Evolutionary conservation across 345 rosid species (phyloP), one percentile per base, ranked within the genome.

Genomic region (Dipteronia sinensis): DNA sequence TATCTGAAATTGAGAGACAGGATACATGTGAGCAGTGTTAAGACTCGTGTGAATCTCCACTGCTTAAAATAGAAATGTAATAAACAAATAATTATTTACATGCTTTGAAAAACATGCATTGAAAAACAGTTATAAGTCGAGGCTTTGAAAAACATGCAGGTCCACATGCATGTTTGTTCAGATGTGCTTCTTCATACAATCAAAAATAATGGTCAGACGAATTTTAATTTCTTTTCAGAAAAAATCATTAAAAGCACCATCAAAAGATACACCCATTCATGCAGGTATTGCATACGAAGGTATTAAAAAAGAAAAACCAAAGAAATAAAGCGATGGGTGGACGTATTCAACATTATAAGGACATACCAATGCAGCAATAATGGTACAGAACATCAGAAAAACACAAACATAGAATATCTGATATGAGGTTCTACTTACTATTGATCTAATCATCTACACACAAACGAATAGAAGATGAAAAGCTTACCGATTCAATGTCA

Each of bases 401-500:
- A 71, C 55, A n/a, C 42, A 69, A 31, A 23, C 6, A 15, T 1
- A 13, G 22, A 55, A 7, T 3, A 53, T 31, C 27, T 27, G n/a
- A 72, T 20, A n/a, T 4, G 38, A 71, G 11, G 31, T 22, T n/a
- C 22, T n/a, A 19, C 20, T 34, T 25, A 51, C 44, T 9, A 29
- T 17, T n/a, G 3, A 53, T 53, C n/a, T 65, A 34, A 65, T 38
- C 40, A 10, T 4, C 34, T 53, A 8, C 20, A 16, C 12, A 66
- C 49, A 29, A 17, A 58, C 29, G 58, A 40, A 16, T 29, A 58
- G 23, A 25, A 42, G 56, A 29, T 9, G 10, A 72, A 63, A 44
- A 44, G 42, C 81, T 1, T 89, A 94, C 99, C 84, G 91, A 88
- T 76, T 94, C 99, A 82, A 93, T 84, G 72, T 74, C 90, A 46